These are phyloP conservation scores for Jatropha curcas DNA, from an alignment of 345 rosid species.

Conservation along the genomic window DNA sequence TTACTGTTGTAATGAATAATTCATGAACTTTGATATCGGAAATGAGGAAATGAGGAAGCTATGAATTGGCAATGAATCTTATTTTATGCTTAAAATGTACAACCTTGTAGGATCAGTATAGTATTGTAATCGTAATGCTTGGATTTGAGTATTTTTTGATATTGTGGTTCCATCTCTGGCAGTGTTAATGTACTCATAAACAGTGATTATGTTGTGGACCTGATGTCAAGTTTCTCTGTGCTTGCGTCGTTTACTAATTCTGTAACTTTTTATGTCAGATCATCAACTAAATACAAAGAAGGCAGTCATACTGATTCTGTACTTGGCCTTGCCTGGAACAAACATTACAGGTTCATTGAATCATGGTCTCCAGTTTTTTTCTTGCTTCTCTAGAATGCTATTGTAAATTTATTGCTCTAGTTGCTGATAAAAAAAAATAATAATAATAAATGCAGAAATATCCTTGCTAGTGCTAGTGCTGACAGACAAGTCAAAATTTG, in stretches of 20 bases:
- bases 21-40: no score
- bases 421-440: neutral
- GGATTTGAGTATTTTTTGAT: neutral
- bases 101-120: neutral
- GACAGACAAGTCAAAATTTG: conserved; percentile 83
- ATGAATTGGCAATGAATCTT: no score
- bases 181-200: neutral
- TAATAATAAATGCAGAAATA: conserved; percentile 56
- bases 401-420: neutral
- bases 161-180: neutral
- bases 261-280: conserved; percentile 29
- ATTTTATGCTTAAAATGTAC: no score
- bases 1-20: no score
- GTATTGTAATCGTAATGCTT: neutral
- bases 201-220: neutral
- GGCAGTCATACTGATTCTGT: conserved; percentile 90
- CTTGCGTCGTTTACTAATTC: neutral
- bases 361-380: conserved; percentile 11
- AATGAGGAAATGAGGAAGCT: no score
- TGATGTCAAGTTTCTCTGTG: neutral
- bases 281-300: conserved; percentile 59
- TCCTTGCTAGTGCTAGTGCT: conserved; percentile 91
- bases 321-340: conserved; percentile 98
- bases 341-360: conserved; percentile 67
- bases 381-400: conserved; percentile 11